Evolutionary conservation across 2,329 filamentous ascomycete species (phyloP).

Genomic region (Sarocladiaceae sp.): DNA sequence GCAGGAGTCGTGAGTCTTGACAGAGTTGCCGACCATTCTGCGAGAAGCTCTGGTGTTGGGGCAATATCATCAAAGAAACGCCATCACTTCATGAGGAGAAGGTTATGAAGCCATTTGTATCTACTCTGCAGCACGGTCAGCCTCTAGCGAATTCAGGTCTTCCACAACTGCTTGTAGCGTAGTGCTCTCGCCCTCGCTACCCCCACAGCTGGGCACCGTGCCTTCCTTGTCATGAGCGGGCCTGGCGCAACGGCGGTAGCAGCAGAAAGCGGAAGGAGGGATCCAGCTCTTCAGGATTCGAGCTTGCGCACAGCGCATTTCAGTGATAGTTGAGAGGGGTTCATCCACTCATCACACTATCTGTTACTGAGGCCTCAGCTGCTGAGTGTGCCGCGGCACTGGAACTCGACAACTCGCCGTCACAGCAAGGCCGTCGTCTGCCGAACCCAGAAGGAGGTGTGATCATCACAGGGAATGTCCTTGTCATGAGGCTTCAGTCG

Average conservation of each 20-base stretch:
- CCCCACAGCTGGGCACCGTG: not conserved
- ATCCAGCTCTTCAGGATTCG: not conserved
- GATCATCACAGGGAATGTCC: too few relatives aligned
- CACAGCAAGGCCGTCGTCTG: not conserved
- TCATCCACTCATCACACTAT: slow-evolving; percentile 7
- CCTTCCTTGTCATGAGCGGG: not conserved
- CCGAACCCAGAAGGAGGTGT: not conserved
- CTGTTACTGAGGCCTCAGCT: not conserved
- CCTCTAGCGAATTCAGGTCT: too few relatives aligned
- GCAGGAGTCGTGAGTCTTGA: not conserved
- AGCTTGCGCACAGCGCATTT: not conserved
- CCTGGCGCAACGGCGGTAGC: not conserved
- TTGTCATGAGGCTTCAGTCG: too few relatives aligned
- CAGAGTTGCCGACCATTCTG: too few relatives aligned
- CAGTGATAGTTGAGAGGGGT: not conserved
- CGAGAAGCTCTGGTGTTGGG: too few relatives aligned
- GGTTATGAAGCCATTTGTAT: too few relatives aligned
- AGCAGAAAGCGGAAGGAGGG: slow-evolving; percentile 1
- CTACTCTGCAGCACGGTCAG: too few relatives aligned
- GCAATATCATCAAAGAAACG: too few relatives aligned
- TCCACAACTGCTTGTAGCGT: too few relatives aligned
- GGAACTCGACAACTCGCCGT: not conserved
- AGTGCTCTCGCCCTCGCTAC: too few relatives aligned
- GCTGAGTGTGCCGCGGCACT: not conserved
- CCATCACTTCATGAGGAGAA: too few relatives aligned